Evolutionary conservation across 176 grass and related monocot genomes (phyloP).

Genomic region (Rhynchospora tenuis): DNA sequence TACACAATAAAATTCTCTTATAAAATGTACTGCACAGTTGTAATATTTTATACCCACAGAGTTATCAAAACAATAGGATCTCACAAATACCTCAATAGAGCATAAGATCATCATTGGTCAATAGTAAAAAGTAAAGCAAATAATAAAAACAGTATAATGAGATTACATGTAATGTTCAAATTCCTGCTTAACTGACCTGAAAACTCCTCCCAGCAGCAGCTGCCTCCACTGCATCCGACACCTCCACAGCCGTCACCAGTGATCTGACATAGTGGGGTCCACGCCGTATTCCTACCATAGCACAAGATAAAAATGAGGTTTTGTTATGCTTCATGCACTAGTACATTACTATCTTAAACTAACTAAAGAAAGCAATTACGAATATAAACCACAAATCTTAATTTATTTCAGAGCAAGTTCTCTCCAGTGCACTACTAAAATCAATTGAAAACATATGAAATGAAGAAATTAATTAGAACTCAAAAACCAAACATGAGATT

Average conservation of each 20-base stretch:
- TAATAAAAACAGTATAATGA: background rate
- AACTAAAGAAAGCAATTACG: background rate
- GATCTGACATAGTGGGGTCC: conserved; percentile 29
- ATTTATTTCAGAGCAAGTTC: background rate
- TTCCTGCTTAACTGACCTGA: background rate
- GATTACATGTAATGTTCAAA: background rate
- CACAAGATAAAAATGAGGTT: background rate
- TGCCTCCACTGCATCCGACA: conserved; percentile 32
- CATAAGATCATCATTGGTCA: background rate
- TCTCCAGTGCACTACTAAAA: background rate
- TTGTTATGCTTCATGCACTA: background rate
- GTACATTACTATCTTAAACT: background rate
- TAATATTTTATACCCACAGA: background rate
- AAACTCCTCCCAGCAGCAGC: conserved; percentile 33
- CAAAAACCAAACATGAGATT: background rate
- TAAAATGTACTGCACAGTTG: background rate
- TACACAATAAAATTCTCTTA: background rate
- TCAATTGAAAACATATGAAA: background rate
- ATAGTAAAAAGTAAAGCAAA: background rate
- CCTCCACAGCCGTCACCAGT: conserved; percentile 31
- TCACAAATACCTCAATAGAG: background rate
- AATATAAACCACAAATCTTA: background rate
- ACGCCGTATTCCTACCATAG: background rate
- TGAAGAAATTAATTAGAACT: background rate
- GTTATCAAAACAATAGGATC: background rate